Percentiles rank a stretch among this genome's conserved stretches.
Conservation (phyloP, 768 basidiomycete species). For the Cystofilobasidium capitatum region DNA sequence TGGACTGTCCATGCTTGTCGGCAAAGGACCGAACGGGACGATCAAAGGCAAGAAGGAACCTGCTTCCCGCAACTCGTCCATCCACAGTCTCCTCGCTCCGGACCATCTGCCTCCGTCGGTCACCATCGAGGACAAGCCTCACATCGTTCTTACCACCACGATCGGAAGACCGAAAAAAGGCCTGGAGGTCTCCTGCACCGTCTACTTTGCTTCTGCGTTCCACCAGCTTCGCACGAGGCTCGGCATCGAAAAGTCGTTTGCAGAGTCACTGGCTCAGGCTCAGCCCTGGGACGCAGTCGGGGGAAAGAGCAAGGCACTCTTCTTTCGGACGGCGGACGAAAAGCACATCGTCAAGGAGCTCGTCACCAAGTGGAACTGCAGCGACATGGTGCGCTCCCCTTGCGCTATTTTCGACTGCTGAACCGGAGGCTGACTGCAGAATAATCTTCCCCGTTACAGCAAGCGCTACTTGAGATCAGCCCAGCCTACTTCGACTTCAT, state of each 20-base stretch:
- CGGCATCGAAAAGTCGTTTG: slow-evolving; percentile 53
- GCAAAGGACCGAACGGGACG: slow-evolving; percentile 34
- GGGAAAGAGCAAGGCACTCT: slow-evolving; percentile 66
- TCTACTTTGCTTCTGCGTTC: slow-evolving; percentile 74
- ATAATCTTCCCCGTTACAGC: slow-evolving; percentile 31
- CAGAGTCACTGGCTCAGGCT: slow-evolving; percentile 54
- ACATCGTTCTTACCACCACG: slow-evolving; percentile 74
- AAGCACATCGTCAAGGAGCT: slow-evolving; percentile 75
- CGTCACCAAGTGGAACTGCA: slow-evolving; percentile 77
- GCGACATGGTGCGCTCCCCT: slow-evolving; percentile 50
- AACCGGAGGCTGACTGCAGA: not conserved
- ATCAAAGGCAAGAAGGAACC: slow-evolving; percentile 32
- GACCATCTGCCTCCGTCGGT: slow-evolving; percentile 44
- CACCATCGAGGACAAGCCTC: slow-evolving; percentile 59
- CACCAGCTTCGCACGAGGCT: slow-evolving; percentile 57
- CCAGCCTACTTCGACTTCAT: slow-evolving; percentile 73
- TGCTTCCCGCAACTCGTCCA: slow-evolving; percentile 43
- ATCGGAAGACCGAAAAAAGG: slow-evolving; percentile 49
- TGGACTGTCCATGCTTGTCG: slow-evolving; percentile 55
- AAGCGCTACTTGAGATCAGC: slow-evolving; percentile 64
- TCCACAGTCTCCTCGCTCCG: slow-evolving; percentile 3
- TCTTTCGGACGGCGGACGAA: slow-evolving; percentile 72
- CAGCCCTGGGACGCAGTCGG: slow-evolving; percentile 60
- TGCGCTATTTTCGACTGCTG: not conserved
- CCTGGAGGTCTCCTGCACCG: slow-evolving; percentile 67